Base-by-base conservation (phyloP, 2,329 filamentous ascomycete genomes). In the Helotiales sp. region DNA sequence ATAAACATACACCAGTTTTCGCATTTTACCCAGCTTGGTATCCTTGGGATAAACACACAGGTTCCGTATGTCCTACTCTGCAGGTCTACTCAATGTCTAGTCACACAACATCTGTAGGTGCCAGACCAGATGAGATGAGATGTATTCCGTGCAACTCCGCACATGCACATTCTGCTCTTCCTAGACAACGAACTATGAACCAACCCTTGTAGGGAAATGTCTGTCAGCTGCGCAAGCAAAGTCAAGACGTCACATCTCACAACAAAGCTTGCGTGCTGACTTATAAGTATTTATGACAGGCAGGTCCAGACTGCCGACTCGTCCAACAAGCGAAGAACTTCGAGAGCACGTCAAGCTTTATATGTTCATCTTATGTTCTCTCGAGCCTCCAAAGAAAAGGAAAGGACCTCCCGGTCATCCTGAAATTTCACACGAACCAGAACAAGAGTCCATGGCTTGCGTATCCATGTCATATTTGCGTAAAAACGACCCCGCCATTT, bases 221-320 rank as follows among this genome's bases (percentile, higher is more conserved):
- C 49, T 15, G 49, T 52, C 49, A 52, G 49, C 49, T 52, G 49
- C 49, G 49, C 49, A 52, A 52, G 13, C 49, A 52, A 52, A 52
- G n/a, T 30, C 24, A 52, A 52, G 49, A 52, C 49, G 49, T 52
- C 49, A 52, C 49, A 52, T 52, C 49, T 52, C 15, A 52, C 49
- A 52, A 15, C 49, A 30, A 52, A 26, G 49, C 49, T 52, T 52
- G 26, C 26, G 11, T 52, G 11, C 26, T 28, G n/a, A 30, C 15
- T 30, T 6, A n/a, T 43, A n/a, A n/a, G n/a, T n/a, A n/a, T n/a
- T n/a, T n/a, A n/a, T n/a, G n/a, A n/a, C n/a, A n/a, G 40, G 20
- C 40, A 20, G 40, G 40, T 45, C 40, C 40, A 20, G n/a, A 45
- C 7, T 20, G 13, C 40, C 40, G 40, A 45, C 49, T n/a, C 49